phyloP scores from a whole-genome alignment of 2,329 filamentous ascomycete genomes.

The Dactylonectria estremocensis region DNA sequence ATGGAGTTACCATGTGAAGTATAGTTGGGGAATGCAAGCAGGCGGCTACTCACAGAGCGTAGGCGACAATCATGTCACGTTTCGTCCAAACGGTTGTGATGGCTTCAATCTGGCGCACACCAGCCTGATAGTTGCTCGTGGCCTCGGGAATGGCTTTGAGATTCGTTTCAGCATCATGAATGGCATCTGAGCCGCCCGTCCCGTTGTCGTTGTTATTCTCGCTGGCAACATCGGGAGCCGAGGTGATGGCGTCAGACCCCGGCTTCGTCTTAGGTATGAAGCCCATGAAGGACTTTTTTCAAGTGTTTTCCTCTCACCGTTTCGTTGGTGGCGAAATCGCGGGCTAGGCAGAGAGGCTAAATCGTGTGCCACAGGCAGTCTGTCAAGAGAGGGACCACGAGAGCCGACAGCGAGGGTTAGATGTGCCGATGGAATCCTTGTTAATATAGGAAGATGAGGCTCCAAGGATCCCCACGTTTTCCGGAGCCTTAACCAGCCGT shows the following conservation, averaged over 20 bases:
- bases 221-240: constrained; percentile 1
- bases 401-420: not conserved
- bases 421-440: constrained; percentile 3
- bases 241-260: constrained; percentile 6
- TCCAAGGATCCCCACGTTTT: not conserved
- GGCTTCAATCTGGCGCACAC: constrained; percentile 65
- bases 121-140: constrained; percentile 53
- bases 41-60: constrained; percentile 57
- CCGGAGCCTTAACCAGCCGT: no score
- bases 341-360: not conserved
- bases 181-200: constrained; percentile 24
- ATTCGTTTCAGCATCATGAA: constrained; percentile 53
- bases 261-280: constrained; percentile 25
- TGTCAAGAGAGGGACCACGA: not conserved
- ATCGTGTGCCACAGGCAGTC: not conserved
- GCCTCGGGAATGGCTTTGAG: constrained; percentile 49
- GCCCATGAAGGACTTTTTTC: constrained; percentile 13
- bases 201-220: constrained; percentile 24
- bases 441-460: constrained; percentile 13
- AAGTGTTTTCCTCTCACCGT: not conserved
- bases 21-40: no score
- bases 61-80: constrained; percentile 61
- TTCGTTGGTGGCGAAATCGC: not conserved
- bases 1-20: no score
- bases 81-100: constrained; percentile 57